phyloP scores from a whole-genome alignment of 805 yeast genomes.

The Nadsonia fulvescens region DNA sequence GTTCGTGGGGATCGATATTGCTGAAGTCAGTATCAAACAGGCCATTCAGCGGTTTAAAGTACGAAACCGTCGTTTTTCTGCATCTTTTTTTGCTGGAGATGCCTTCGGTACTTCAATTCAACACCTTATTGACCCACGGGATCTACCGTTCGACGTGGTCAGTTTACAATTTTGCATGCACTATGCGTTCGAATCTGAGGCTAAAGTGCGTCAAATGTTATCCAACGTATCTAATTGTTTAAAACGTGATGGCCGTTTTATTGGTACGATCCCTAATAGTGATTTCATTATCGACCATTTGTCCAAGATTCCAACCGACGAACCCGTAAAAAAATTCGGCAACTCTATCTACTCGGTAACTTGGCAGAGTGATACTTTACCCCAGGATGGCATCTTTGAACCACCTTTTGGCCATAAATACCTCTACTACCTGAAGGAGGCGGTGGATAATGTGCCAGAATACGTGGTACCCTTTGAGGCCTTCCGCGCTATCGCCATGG shows the following conservation, averaged over 20 bases:
- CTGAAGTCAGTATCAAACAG: slow-evolving; percentile 72
- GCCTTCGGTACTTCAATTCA: slow-evolving; percentile 62
- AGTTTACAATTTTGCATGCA: slow-evolving; percentile 87
- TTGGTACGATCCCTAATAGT: slow-evolving; percentile 89
- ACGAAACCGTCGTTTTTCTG: slow-evolving; percentile 38
- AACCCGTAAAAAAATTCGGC: slow-evolving; percentile 56
- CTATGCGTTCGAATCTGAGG: slow-evolving; percentile 81
- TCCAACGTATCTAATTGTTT: slow-evolving; percentile 61
- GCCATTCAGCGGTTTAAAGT: slow-evolving; percentile 61
- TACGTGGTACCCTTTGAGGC: slow-evolving; percentile 90
- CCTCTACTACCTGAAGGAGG: slow-evolving; percentile 69
- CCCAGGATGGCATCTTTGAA: slow-evolving; percentile 50
- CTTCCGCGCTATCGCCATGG: slow-evolving; percentile 67
- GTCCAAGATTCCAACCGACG: slow-evolving; percentile 23
- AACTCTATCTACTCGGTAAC: slow-evolving; percentile 67
- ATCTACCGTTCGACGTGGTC: slow-evolving; percentile 74
- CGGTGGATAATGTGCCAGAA: slow-evolving; percentile 92
- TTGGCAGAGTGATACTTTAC: slow-evolving; percentile 60
- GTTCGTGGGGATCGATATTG: slow-evolving; percentile 80
- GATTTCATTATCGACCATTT: slow-evolving; percentile 63
- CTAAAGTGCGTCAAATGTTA: slow-evolving; percentile 53
- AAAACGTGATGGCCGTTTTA: slow-evolving; percentile 66
- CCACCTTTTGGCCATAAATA: slow-evolving; percentile 74
- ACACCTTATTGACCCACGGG: slow-evolving; percentile 50
- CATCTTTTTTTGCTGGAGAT: slow-evolving; percentile 82